phyloP scores from a whole-genome alignment of 768 basidiomycete species.

The Tulasnella sp. region DNA sequence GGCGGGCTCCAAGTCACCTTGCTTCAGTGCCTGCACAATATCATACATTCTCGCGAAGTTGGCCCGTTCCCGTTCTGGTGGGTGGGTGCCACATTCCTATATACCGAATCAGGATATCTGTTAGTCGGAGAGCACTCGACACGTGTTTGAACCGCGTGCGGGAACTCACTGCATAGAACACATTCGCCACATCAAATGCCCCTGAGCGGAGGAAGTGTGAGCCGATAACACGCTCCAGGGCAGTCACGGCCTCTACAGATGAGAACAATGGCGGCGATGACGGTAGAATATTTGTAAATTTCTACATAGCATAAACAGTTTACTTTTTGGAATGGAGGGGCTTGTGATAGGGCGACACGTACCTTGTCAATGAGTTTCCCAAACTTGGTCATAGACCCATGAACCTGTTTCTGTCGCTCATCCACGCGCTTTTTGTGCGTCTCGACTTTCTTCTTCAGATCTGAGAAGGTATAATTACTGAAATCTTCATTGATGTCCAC shows the following conservation, averaged over 20 bases:
- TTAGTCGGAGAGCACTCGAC: neutral
- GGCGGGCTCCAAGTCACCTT: constrained; percentile 61
- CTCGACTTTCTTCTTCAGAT: constrained; percentile 51
- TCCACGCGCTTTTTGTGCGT: constrained; percentile 73
- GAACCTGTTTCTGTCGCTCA: constrained; percentile 81
- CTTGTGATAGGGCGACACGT: constrained; percentile 19
- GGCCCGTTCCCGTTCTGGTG: constrained; percentile 39
- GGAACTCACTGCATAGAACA: constrained; percentile 52
- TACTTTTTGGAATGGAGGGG: neutral
- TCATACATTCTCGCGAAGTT: constrained; percentile 62
- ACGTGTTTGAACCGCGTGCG: no score
- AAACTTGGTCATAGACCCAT: constrained; percentile 60
- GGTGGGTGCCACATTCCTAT: constrained; percentile 57
- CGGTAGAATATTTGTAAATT: constrained; percentile 46
- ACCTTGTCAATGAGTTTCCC: constrained; percentile 93
- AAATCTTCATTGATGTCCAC: constrained; percentile 40
- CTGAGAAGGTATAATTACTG: constrained; percentile 36
- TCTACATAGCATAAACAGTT: constrained; percentile 30
- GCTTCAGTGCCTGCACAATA: constrained; percentile 56
- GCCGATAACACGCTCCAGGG: constrained; percentile 61
- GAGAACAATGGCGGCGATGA: constrained; percentile 57
- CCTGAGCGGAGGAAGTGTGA: constrained; percentile 72
- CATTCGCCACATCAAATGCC: constrained; percentile 65
- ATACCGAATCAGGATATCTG: neutral
- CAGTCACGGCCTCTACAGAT: constrained; percentile 45